A percentile compares a stretch with the other conserved stretches of the same genome.
Conservation (phyloP, 805 yeast species). For the Teunomyces kruisii region DNA sequence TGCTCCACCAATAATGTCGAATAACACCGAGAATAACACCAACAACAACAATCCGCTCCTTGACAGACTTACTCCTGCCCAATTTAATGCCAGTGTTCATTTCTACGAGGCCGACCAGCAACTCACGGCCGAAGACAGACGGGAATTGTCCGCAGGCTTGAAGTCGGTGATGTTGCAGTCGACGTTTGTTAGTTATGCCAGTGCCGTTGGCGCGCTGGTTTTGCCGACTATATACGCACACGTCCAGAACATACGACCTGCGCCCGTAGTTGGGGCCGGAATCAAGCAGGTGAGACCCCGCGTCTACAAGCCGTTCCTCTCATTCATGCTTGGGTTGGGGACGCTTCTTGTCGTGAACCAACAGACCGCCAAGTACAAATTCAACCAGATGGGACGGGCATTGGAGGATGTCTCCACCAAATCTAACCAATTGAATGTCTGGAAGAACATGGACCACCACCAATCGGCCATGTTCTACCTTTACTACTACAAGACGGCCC, state of each 20-base stretch:
- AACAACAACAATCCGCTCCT: background rate
- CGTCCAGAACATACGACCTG: background rate
- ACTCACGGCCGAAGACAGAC: conserved; percentile 31
- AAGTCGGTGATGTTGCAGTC: conserved; percentile 22
- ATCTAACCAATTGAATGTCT: conserved; percentile 22
- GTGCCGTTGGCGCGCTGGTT: conserved; percentile 26
- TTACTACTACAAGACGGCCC: conserved; percentile 20
- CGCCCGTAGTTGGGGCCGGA: conserved; percentile 5
- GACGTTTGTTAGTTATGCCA: conserved; percentile 24
- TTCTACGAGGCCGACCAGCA: conserved; percentile 43
- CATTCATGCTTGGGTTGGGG: conserved; percentile 31
- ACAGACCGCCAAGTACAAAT: conserved; percentile 22
- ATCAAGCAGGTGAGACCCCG: conserved; percentile 10
- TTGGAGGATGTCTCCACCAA: conserved; percentile 14
- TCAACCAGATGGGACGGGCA: conserved; percentile 16
- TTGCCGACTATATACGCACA: conserved; percentile 30
- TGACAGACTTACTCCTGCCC: conserved; percentile 1
- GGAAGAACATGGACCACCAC: conserved; percentile 38
- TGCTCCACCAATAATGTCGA: background rate
- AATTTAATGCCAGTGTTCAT: conserved; percentile 33
- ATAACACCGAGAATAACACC: background rate
- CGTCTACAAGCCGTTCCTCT: conserved; percentile 32
- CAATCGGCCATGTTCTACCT: conserved; percentile 35
- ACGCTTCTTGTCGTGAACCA: conserved; percentile 26
- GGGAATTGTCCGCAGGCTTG: conserved; percentile 30